These are phyloP conservation scores for Microbotryum violaceum DNA, from an alignment of 1,284 basidiomycete species.

Conservation along the genomic window DNA sequence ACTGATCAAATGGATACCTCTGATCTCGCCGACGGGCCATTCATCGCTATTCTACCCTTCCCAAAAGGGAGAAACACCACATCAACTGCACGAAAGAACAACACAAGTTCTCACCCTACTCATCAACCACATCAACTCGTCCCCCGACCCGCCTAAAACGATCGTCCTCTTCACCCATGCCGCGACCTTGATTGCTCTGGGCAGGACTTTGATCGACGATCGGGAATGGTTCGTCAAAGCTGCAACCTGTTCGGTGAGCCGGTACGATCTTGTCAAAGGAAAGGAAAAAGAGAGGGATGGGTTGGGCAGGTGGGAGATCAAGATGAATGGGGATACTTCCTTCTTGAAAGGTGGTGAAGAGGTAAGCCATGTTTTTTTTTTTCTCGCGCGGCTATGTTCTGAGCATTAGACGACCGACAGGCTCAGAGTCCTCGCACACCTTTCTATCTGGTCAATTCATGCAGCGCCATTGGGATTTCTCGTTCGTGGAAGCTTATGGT, in stretches of 20 bases:
- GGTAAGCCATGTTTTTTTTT: not conserved
- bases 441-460: not conserved
- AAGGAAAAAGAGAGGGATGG: not conserved
- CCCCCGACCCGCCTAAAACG: constrained; percentile 44
- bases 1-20: constrained; percentile 51
- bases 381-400: not conserved
- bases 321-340: constrained; percentile 24
- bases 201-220: constrained; percentile 54
- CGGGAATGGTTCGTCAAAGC: constrained; percentile 38
- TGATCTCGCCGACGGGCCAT: constrained; percentile 56
- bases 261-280: constrained; percentile 4
- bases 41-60: constrained; percentile 59
- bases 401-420: not conserved
- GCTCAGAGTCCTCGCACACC: too few relatives aligned
- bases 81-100: constrained; percentile 56
- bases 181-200: constrained; percentile 65
- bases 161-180: constrained; percentile 70
- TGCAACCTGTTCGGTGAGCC: constrained; percentile 11
- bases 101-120: constrained; percentile 52
- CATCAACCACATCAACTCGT: constrained; percentile 45
- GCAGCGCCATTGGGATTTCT: constrained; percentile 29
- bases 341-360: constrained; percentile 25
- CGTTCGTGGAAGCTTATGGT: constrained; percentile 17
- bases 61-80: constrained; percentile 61
- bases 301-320: constrained; percentile 9